phyloP scores from a whole-genome alignment of 2,329 filamentous ascomycete genomes.

The Cordyceps javanica region DNA sequence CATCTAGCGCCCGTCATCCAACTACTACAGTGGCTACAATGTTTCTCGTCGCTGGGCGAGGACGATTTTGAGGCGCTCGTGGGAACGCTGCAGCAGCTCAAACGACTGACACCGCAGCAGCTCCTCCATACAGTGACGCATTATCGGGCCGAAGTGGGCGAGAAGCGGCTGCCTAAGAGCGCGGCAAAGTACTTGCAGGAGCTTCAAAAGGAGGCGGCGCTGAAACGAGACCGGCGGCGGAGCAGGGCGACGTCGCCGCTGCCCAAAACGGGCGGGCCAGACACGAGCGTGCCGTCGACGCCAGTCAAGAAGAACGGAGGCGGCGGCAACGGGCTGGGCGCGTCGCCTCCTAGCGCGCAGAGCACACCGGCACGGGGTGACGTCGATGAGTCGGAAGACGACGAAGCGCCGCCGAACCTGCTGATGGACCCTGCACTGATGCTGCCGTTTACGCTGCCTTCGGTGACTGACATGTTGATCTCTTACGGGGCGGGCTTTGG shows the following conservation, averaged over 20 bases:
- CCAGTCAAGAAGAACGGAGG: conserved; percentile 35
- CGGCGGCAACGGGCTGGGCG: conserved; percentile 38
- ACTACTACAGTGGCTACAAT: conserved; percentile 93
- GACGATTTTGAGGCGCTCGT: conserved; percentile 87
- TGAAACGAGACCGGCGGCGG: conserved; percentile 49
- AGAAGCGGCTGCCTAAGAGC: conserved; percentile 83
- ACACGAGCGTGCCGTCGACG: conserved; percentile 36
- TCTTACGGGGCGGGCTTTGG: conserved; percentile 93
- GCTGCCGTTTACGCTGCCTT: conserved; percentile 90
- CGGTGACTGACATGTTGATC: conserved; percentile 94
- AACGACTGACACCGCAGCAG: conserved; percentile 77
- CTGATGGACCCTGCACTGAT: conserved; percentile 86
- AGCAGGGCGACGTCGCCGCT: conserved; percentile 41
- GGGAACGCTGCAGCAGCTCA: conserved; percentile 82
- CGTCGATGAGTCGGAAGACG: conserved; percentile 43
- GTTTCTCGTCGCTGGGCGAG: conserved; percentile 81
- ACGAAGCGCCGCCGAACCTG: conserved; percentile 66
- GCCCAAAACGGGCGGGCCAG: conserved; percentile 19
- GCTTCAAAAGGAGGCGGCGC: conserved; percentile 64
- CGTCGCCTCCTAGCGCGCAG: conserved; percentile 34
- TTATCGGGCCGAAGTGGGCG: conserved; percentile 90
- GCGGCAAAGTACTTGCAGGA: conserved; percentile 80
- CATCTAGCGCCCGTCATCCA: conserved; percentile 90
- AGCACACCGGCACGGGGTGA: conserved; percentile 31
- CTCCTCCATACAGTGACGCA: conserved; percentile 87